A percentile compares a stretch with the other conserved stretches of the same genome.
These are phyloP conservation scores for Suillus decipiens DNA, from an alignment of 768 basidiomycete species.

Conservation along the genomic window DNA sequence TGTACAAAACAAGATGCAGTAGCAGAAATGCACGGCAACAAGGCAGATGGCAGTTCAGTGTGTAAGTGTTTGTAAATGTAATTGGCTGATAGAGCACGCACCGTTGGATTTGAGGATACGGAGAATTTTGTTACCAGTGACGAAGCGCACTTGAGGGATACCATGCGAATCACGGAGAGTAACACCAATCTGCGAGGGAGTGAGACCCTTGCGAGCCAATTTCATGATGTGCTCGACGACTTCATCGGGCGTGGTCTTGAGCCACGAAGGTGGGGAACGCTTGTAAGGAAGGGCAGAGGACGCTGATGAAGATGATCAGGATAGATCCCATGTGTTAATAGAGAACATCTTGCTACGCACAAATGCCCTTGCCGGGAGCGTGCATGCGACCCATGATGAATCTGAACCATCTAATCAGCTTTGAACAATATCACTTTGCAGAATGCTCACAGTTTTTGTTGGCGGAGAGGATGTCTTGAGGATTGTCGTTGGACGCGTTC, in stretches of 20 bases:
- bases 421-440: conserved; percentile 14
- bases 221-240: conserved; percentile 96
- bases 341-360: conserved; percentile 49
- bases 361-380: conserved; percentile 99
- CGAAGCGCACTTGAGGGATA: conserved; percentile 96
- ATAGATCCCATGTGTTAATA: neutral
- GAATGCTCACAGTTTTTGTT: conserved; percentile 40
- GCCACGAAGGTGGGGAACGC: conserved; percentile 92
- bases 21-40: conserved; percentile 10
- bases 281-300: conserved; percentile 98
- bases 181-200: conserved; percentile 98
- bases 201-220: conserved; percentile 96
- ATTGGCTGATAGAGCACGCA: conserved; percentile 40
- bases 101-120: conserved; percentile 95
- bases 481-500: conserved; percentile 35
- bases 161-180: conserved; percentile 97
- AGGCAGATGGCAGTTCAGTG: conserved; percentile 14
- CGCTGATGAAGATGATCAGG: conserved; percentile 38
- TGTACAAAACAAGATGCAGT: conserved; percentile 11
- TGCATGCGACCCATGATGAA: conserved; percentile 95
- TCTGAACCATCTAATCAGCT: conserved; percentile 31
- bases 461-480: conserved; percentile 42
- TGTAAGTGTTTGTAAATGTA: conserved; percentile 22
- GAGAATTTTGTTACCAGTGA: conserved; percentile 99
- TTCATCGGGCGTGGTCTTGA: conserved; percentile 94